Conservation (phyloP, 2,329 filamentous ascomycete species). For the Podosphaera leucotricha region DNA sequence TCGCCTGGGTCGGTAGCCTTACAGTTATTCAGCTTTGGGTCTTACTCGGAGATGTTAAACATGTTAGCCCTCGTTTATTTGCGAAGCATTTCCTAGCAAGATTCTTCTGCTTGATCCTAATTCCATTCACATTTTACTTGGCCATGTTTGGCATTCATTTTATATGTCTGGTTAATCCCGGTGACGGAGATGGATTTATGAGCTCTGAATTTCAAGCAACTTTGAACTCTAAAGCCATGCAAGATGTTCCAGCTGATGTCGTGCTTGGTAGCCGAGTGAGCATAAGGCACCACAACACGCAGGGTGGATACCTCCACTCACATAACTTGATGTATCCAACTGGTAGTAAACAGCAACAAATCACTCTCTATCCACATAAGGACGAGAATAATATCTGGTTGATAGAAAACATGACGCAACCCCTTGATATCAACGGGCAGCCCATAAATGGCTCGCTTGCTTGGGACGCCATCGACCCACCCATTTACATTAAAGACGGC, state of each 20-base stretch:
- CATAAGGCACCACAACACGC: constrained; percentile 86
- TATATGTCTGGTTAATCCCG: constrained; percentile 73
- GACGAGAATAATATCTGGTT: constrained; percentile 95
- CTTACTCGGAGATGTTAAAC: constrained; percentile 68
- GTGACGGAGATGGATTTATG: constrained; percentile 98
- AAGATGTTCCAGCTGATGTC: constrained; percentile 80
- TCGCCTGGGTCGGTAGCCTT: constrained; percentile 86
- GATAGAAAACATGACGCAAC: constrained; percentile 89
- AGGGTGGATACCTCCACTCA: constrained; percentile 92
- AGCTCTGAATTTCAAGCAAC: constrained; percentile 97
- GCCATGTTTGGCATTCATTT: constrained; percentile 97
- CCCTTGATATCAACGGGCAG: constrained; percentile 50
- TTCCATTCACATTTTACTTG: constrained; percentile 79
- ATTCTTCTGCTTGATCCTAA: constrained; percentile 71
- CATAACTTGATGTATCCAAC: constrained; percentile 94
- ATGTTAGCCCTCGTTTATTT: constrained; percentile 64
- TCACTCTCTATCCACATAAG: constrained; percentile 96
- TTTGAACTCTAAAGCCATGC: constrained; percentile 89
- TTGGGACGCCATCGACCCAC: constrained; percentile 53
- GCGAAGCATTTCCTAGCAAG: constrained; percentile 88
- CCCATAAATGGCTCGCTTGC: constrained; percentile 59
- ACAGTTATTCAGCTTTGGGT: constrained; percentile 89
- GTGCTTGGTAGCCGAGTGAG: constrained; percentile 67
- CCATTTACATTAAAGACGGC: constrained; percentile 52
- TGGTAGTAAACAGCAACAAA: constrained; percentile 95